Percentiles rank a stretch among this genome's conserved stretches.
phyloP scores from a whole-genome alignment of 225 moss, liverwort and hornwort genomes.

The Anthoceros angustus region DNA sequence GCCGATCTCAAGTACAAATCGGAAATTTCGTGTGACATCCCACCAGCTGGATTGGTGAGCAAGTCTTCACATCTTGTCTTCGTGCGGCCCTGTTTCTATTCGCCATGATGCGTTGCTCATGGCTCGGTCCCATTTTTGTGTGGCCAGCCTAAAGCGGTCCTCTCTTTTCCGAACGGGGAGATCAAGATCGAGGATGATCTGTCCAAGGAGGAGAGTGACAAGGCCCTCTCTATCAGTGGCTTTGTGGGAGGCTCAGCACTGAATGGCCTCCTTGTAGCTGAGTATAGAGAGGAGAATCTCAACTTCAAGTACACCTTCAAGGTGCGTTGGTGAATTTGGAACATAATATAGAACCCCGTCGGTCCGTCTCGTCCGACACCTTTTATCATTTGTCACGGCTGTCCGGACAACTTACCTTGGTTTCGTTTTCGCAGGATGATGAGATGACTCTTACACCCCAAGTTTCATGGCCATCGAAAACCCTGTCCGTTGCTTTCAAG shows the following conservation, averaged over 20 bases:
- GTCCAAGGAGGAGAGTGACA: slow-evolving; percentile 38
- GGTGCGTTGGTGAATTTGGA: slow-evolving; percentile 18
- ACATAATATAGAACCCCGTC: no score
- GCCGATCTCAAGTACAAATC: slow-evolving; percentile 45
- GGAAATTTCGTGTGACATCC: slow-evolving; percentile 44
- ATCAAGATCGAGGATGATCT: slow-evolving; percentile 66
- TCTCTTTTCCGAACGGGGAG: slow-evolving; percentile 63
- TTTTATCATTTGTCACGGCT: no score
- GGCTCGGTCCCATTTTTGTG: not conserved
- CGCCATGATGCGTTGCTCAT: not conserved
- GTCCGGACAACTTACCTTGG: not conserved
- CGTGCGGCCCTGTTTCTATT: not conserved
- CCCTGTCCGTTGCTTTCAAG: slow-evolving; percentile 50
- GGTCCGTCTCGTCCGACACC: no score
- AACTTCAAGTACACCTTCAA: slow-evolving; percentile 78
- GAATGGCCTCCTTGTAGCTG: slow-evolving; percentile 58
- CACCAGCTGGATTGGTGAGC: slow-evolving; percentile 50
- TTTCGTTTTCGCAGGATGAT: slow-evolving; percentile 40
- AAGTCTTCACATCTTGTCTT: not conserved
- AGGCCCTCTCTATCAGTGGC: slow-evolving; percentile 64
- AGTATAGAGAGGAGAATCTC: slow-evolving; percentile 54
- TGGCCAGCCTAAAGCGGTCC: slow-evolving; percentile 56
- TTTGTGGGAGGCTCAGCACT: slow-evolving; percentile 45
- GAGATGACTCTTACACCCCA: slow-evolving; percentile 78
- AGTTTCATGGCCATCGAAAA: slow-evolving; percentile 46